Evolutionary conservation across 768 basidiomycete genomes (phyloP).

Genomic region (Serendipita sp.): DNA sequence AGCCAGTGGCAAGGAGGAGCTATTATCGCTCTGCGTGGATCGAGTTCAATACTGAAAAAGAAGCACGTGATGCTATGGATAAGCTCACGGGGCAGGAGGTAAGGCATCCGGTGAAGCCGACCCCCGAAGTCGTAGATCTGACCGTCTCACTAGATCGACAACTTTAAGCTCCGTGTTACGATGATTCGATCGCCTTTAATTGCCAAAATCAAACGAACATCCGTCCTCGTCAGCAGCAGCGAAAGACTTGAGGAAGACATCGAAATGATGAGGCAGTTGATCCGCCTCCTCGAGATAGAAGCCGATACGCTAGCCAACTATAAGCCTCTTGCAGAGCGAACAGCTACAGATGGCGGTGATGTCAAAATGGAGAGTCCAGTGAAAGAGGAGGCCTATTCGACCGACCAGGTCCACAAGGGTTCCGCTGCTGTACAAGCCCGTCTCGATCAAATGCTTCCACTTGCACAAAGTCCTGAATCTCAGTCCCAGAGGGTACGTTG

Average conservation of each 20-base stretch:
- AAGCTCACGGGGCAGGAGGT: constrained; percentile 81
- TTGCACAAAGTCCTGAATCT: neutral
- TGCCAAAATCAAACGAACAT: constrained; percentile 63
- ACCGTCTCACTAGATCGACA: constrained; percentile 53
- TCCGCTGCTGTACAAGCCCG: neutral
- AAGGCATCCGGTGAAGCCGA: constrained; percentile 11
- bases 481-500: neutral
- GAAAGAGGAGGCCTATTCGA: neutral
- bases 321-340: constrained; percentile 13
- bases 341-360: neutral
- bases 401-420: neutral
- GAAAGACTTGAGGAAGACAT: constrained; percentile 72
- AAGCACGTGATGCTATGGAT: constrained; percentile 34
- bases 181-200: constrained; percentile 66
- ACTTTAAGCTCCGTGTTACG: constrained; percentile 84
- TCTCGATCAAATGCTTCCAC: neutral
- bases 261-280: constrained; percentile 55
- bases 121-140: neutral
- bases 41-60: constrained; percentile 79
- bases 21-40: constrained; percentile 95
- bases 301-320: constrained; percentile 35
- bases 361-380: constrained; percentile 6
- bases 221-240: constrained; percentile 65
- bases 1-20: constrained; percentile 82
- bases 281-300: constrained; percentile 61